phyloP scores from a whole-genome alignment of 2,329 filamentous ascomycete genomes.

The Apiospora arundinis region DNA sequence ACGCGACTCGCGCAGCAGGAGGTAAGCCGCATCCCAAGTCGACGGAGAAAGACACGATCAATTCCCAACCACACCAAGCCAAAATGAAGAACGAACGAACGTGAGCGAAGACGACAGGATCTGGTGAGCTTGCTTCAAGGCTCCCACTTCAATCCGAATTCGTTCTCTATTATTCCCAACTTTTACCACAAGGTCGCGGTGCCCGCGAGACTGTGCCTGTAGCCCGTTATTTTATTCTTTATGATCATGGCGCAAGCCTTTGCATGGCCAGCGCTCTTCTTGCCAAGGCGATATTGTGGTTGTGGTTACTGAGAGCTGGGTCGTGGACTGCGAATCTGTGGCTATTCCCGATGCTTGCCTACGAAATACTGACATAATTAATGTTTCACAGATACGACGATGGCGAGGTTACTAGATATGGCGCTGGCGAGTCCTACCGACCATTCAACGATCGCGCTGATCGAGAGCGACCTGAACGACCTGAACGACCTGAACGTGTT shows the following conservation, averaged over 20 bases:
- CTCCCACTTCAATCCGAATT: not conserved
- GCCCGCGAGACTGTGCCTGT: not conserved
- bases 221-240: not conserved
- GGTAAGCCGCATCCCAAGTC: slow-evolving; percentile 29
- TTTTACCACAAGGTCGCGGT: not conserved
- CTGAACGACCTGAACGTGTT: not conserved
- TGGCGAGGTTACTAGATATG: slow-evolving; percentile 67
- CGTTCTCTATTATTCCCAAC: too few species aligned
- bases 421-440: slow-evolving; percentile 66
- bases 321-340: not conserved
- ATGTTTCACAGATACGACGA: slow-evolving; percentile 59
- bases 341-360: not conserved
- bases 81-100: not conserved
- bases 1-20: slow-evolving; percentile 40
- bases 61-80: not conserved
- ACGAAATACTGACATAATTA: slow-evolving; percentile 3
- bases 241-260: not conserved
- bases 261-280: not conserved
- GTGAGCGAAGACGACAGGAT: not conserved
- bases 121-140: too few species aligned
- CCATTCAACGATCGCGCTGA: slow-evolving; percentile 54
- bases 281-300: not conserved
- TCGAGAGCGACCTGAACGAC: slow-evolving; percentile 48
- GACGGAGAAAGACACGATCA: not conserved
- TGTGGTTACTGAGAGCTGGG: not conserved